A percentile compares a stretch with the other conserved stretches of the same genome.
Evolutionary conservation across 2,329 filamentous ascomycete species (phyloP).

Genomic region (Trichoderma sp.): DNA sequence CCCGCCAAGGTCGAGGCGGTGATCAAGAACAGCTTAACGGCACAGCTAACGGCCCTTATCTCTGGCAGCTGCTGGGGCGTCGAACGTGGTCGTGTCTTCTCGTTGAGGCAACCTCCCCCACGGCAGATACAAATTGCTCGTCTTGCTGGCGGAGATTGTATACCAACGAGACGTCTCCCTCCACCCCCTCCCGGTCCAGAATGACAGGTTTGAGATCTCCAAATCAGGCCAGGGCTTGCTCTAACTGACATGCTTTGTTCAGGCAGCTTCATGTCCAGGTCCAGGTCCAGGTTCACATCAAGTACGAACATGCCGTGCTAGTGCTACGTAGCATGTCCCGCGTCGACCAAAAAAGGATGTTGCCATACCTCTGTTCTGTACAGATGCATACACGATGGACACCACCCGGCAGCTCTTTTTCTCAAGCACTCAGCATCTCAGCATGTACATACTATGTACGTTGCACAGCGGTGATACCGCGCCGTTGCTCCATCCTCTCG

Average conservation of each 20-base stretch:
- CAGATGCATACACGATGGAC: neutral
- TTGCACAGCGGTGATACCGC: neutral
- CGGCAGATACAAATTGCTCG: neutral
- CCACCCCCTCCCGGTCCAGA: neutral
- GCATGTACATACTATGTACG: neutral
- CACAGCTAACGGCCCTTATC: neutral
- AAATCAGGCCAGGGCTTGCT: neutral
- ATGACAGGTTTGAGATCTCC: slow-evolving; percentile 14
- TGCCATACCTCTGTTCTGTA: neutral
- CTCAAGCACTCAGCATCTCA: neutral
- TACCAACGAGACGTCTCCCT: neutral
- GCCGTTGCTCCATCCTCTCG: neutral
- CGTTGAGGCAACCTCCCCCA: neutral
- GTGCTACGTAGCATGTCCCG: slow-evolving; percentile 10
- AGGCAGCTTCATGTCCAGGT: neutral
- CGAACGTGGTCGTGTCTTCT: neutral
- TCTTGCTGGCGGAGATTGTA: neutral
- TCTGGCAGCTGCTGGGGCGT: neutral
- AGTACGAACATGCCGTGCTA: neutral
- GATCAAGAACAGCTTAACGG: neutral
- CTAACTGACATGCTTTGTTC: slow-evolving; percentile 1
- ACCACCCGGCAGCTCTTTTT: neutral
- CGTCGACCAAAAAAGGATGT: neutral
- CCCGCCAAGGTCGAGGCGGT: neutral
- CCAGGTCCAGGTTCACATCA: neutral